Evolutionary conservation across 1,284 basidiomycete genomes (phyloP).

Genomic region (Coniferiporia weirii): DNA sequence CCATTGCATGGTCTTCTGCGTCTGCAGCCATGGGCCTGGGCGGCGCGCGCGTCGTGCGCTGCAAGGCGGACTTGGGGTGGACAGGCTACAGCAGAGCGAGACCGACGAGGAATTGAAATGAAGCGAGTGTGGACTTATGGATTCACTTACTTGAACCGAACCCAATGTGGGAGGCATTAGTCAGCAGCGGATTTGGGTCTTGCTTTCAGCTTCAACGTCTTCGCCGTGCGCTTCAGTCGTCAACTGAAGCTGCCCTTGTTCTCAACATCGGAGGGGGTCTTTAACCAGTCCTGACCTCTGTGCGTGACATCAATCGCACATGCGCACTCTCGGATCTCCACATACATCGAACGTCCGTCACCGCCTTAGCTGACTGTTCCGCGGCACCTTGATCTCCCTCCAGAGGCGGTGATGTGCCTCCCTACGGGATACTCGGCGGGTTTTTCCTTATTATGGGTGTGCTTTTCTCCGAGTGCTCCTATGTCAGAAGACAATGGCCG

Average conservation of each 20-base stretch:
- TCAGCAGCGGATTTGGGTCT: background rate
- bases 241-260: conserved; percentile 4
- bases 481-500: too few relatives aligned
- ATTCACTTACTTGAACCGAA: conserved; percentile 1
- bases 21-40: conserved; percentile 5
- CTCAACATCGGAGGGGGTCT: background rate
- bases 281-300: too few relatives aligned
- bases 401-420: background rate
- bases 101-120: background rate
- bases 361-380: conserved; percentile 1
- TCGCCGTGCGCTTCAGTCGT: background rate
- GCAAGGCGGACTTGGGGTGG: conserved; percentile 2
- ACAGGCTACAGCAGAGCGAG: background rate
- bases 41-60: conserved; percentile 17
- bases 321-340: background rate
- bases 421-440: too few relatives aligned
- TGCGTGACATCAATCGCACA: background rate
- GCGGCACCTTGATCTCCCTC: background rate
- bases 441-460: too few relatives aligned
- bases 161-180: background rate
- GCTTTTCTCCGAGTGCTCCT: too few relatives aligned
- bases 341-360: background rate
- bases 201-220: background rate
- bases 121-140: background rate
- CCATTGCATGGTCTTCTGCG: conserved; percentile 11